Base-by-base conservation (phyloP, 257 asterid genomes). In the Ballota nigra region DNA sequence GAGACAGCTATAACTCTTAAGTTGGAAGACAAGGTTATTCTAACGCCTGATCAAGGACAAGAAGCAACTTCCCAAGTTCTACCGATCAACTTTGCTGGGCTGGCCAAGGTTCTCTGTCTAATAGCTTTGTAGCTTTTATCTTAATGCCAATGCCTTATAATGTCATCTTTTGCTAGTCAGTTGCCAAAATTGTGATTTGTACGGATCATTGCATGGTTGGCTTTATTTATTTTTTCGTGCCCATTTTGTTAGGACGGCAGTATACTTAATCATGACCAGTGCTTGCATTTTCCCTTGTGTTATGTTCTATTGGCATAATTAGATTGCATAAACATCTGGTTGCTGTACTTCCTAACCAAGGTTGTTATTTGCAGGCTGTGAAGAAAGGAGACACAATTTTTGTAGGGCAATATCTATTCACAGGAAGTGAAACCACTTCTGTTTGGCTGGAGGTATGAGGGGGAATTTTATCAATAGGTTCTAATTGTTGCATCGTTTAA, bases 371-470 rank as follows among this genome's bases (percentile, higher is more conserved):
- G 75, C 86, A 92, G 96, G 93, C 93, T 47, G 95, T 89, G 80
- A 89, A 89, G 83, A 79, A 74, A 69, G 96, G 96, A 34, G 96
- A 92, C 75, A 92, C 93, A 72, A 89, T 92, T 82, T 92, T 92
- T 79, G 82, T 87, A 63, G 97, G 97, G 51, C 97, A 89, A 69
- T 92, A 92, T 81, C 83, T 92, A 69, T 92, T 92, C 76, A 89
- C 97, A 7, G 97, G 97, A 82, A 92, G 96, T 38, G 97, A 92
- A 77, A 89, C 93, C 24, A 87, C 96, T 61, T 89, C 97, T 49
- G 95, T 88, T 56, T 92, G 97, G 96, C 85, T 92, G 36, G 97
- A 92, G 97, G 97, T 91, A 83, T 61, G 81, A 33, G 34, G 36
- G 63, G 45, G 74, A 79, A 41, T 68, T 59, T 66, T 38, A 31